Evolutionary conservation across 495 filamentous ascomycete species (phyloP), one percentile per base, ranked within the genome.

Genomic region (Friedmanniomyces endolithicus): DNA sequence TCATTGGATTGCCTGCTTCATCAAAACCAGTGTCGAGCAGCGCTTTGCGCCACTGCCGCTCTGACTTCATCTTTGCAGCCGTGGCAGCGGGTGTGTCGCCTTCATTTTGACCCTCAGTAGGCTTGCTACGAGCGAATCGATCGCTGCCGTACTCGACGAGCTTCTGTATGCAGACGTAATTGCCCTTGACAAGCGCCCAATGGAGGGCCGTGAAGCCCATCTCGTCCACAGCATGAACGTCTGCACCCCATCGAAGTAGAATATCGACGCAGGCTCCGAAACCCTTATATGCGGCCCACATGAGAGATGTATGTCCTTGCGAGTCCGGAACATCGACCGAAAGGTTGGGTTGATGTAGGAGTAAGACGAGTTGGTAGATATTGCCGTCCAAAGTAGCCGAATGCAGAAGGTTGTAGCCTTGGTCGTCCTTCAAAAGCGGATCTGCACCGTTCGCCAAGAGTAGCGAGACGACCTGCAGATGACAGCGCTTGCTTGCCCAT

Each of bases 231-330:
- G 87, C 84, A 68, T 94, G 88, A 17, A 94, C 86, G 66, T 88
- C 89, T 31, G 92, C 92, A 24, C 92, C 92, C 90, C 92, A 98
- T 56, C 88, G 82, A 53, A 98, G 69, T 63, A 95, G 92, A 22
- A 96, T 70, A 67, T 97, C 94, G 44, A 98, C 94, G 63, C 85
- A 92, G 22, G 82, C 82, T 0, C 88, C 84, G 65, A 79, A 94
- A 19, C 94, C 94, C 66, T 97, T 98, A 70, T 98, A 98, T 27
- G 90, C 90, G 23, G 94, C 87, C 92, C 92, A 98, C 92, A 98
- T 98, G 50, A 98, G 71, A 35, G 81, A 82, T 1, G 94, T 97
- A 69, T 98, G 94, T 11, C 87, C 85, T 62, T 86, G 85, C 50
- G 84, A 75, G 70, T 98, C 92, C 33, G 82, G 76, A 17, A 88